Base-by-base conservation (phyloP, 2,329 filamentous ascomycete species). In the Thielaviopsis musarum region DNA sequence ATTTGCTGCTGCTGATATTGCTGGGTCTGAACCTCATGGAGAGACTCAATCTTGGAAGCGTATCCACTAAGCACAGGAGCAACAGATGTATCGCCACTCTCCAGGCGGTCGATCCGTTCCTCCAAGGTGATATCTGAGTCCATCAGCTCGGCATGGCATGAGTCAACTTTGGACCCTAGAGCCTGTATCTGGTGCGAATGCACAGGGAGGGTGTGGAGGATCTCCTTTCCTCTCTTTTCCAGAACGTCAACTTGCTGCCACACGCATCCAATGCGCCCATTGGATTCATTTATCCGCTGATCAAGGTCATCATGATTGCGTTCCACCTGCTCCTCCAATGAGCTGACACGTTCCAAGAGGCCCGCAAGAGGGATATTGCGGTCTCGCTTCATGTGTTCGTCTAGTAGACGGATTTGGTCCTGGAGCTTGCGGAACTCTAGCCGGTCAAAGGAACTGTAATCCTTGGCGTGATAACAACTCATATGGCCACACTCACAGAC, bases 401-500 rank as follows among this genome's bases (percentile, higher is more conserved):
- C 74, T 17, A 79, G 67, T 22, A 69, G 61, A 56, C 71, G 69
- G 56, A 76, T 70, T 56, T 73, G 77, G 58, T 73, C 72, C 63
- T 71, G 74, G 62, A 82, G 70, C 22, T 71, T 69, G 41, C 77
- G 75, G 24, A 80, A 65, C 63, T 81, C 79, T 21, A 69, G 70
- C 61, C 68, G 73, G 61, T 75, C 74, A 1, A 69, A 67, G 6
- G 74, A 69, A 13, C 78, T 74, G 28, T 73, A 69, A n/a, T 73
- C 72, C 63, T 73, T 72, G 61, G 77, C 70, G 65, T 83, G 80
- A 65, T 77, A 83, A 67, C 79, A 82, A 38, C 79, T 77, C 58
- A 80, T 73, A 65, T 83, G 80, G 5, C 80, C 80, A 64, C 80
- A 83, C 56, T 80, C 74, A 64, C 80, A 83, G 21, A 70, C 74